Base-by-base conservation (phyloP, 1,139 yeast genomes). In the Magnusiomyces starmeri region DNA sequence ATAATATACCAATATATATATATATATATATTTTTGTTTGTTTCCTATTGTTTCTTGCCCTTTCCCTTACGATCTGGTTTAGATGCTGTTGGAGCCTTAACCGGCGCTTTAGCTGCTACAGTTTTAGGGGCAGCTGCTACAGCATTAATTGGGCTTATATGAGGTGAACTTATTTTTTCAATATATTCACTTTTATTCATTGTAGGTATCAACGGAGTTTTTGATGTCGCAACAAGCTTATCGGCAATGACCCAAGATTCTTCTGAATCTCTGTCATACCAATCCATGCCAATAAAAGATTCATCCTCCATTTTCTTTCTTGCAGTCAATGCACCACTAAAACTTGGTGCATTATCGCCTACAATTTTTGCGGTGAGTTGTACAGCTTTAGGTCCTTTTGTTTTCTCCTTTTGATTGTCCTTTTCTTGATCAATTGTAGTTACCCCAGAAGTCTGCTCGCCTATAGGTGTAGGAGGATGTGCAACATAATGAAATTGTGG, bases 221-320 rank as follows among this genome's bases (percentile, higher is more conserved):
- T 57, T 14, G 54, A 49, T 8, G 54, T 51, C 2, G 66, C 58
- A 20, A 60, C 56, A 45, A 75, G 60, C 37, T 62, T 60, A 48
- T 65, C 66, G 51, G 70, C 71, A 32, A 69, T 54, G 6, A 59
- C 59, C 54, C 66, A 63, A 0, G 76, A 69, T 9, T 66, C 69
- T 2, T 66, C 70, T 27, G 73, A 73, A 32, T 71, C 70, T 4
- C 70, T 57, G 43, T 70, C 74, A 43, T 64, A 60, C 85, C 85
- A 82, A n/a, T 67, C 70, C 56, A 79, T 64, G 1, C 68, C 61
- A 12, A 66, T 62, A 72, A 80, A 79, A 25, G 70, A 73, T 65
- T 90, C 97, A 56, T 86, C 96, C 51, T 83, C 92, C 46, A 84
- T 87, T 47, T 75, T 70, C 63, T 85, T 85, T 56, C 83, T 79